These are phyloP conservation scores for Ceratocystis variospora DNA, from an alignment of 2,329 filamentous ascomycete genomes.

Conservation along the genomic window DNA sequence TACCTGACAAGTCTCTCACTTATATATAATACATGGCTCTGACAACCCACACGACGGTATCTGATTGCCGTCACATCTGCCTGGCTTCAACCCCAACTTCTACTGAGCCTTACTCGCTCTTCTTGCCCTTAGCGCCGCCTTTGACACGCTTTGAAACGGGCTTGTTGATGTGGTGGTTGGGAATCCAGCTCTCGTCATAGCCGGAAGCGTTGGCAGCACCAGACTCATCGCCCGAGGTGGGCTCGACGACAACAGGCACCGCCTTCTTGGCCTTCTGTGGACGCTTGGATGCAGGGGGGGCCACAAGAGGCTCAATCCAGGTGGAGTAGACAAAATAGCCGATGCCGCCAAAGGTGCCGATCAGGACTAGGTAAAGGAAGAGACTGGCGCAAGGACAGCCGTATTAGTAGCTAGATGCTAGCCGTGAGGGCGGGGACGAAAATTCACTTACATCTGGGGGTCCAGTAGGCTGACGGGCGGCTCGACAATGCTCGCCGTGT, in stretches of 20 bases:
- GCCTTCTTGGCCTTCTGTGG: constrained; percentile 54
- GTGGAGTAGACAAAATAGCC: constrained; percentile 97
- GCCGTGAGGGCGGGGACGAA: constrained; percentile 26
- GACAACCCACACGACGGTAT: too few species aligned
- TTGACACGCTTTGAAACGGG: constrained; percentile 58
- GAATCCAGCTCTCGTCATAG: constrained; percentile 92
- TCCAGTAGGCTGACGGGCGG: constrained; percentile 84
- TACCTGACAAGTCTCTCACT: too few species aligned
- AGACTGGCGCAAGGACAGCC: constrained; percentile 43
- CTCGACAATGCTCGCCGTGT: constrained; percentile 75
- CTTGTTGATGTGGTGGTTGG: constrained; percentile 74
- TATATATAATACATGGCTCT: too few species aligned
- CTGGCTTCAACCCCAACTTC: too few species aligned
- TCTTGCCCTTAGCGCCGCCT: constrained; percentile 39
- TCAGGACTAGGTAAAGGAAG: constrained; percentile 91
- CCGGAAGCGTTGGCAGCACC: constrained; percentile 49
- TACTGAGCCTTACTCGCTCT: constrained; percentile 17
- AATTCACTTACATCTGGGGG: constrained; percentile 69
- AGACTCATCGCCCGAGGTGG: constrained; percentile 56
- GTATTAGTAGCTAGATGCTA: not conserved
- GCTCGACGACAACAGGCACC: constrained; percentile 45
- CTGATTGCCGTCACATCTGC: too few species aligned
- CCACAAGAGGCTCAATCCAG: constrained; percentile 92
- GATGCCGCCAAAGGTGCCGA: constrained; percentile 61
- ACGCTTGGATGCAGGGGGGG: constrained; percentile 56